Conservation (phyloP, 1,139 yeast genomes). For the Taiozyma sp. region DNA sequence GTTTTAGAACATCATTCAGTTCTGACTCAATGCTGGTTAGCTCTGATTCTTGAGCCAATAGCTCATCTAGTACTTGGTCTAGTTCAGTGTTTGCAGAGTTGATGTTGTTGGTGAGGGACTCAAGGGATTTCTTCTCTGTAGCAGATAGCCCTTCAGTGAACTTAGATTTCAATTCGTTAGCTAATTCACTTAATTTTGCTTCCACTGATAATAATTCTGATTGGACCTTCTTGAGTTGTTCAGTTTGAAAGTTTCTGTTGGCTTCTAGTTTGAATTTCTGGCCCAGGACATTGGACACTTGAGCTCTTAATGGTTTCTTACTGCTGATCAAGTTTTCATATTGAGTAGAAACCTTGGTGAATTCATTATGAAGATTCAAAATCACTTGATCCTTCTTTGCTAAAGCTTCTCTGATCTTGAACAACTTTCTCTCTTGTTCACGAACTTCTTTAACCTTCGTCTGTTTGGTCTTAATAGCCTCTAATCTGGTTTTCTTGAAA, state of each 20-base stretch:
- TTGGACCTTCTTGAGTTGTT: slow-evolving; percentile 25
- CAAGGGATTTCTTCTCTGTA: slow-evolving; percentile 40
- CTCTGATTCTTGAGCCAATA: slow-evolving; percentile 45
- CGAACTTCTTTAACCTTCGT: slow-evolving; percentile 44
- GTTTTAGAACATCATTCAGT: slow-evolving; percentile 46
- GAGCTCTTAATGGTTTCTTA: slow-evolving; percentile 40
- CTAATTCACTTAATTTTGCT: slow-evolving; percentile 35
- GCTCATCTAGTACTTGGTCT: slow-evolving; percentile 36
- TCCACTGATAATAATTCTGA: slow-evolving; percentile 22
- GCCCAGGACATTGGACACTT: slow-evolving; percentile 36
- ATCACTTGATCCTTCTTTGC: slow-evolving; percentile 39
- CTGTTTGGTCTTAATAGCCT: slow-evolving; percentile 53
- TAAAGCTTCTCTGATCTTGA: slow-evolving; percentile 31
- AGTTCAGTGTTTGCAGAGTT: slow-evolving; percentile 37
- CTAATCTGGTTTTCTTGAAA: slow-evolving; percentile 60
- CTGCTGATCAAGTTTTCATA: slow-evolving; percentile 35
- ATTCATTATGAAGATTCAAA: slow-evolving; percentile 39
- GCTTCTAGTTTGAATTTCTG: slow-evolving; percentile 39
- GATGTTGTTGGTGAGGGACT: slow-evolving; percentile 34
- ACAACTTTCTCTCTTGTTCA: slow-evolving; percentile 34
- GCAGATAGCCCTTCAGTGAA: slow-evolving; percentile 49
- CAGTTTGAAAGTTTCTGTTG: slow-evolving; percentile 30
- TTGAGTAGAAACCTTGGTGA: slow-evolving; percentile 40
- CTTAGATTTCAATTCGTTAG: slow-evolving; percentile 45
- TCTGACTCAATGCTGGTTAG: slow-evolving; percentile 53